Base-by-base conservation (phyloP, 768 basidiomycete genomes). In the Boletus speciosus region DNA sequence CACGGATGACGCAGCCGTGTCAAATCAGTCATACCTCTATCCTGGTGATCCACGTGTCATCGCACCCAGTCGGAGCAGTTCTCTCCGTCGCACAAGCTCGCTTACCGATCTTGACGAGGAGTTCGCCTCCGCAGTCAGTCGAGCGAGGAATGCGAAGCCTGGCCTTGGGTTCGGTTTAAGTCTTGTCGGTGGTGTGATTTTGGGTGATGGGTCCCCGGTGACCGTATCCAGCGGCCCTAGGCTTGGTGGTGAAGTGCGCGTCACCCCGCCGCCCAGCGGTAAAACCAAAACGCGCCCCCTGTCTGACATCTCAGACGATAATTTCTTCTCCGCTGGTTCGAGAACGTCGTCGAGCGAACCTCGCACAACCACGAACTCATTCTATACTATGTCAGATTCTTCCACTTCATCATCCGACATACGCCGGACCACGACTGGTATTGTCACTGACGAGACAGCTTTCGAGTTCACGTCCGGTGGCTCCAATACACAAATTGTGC, bases 11-110 rank as follows among this genome's bases (percentile, higher is more conserved):
- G 83, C 74, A 0, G 86, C 81, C 8, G 82, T 91, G 25, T 80
- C 80, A 8, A 78, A 80, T 35, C 80, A 82, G 47, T 80, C 80
- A 11, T 87, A 86, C 57, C 71, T 88, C 6, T 89, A 90, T 65
- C 84, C 81, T 7, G 85, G 86, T 3, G 90, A 89, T 61, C 78
- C 80, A 16, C 81, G 90, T 8, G 84, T 83, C 14, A 92, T 93
- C 55, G 80, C 81, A 8, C 84, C 86, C 4, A 82, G 84, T 51
- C 76, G 82, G 35, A 82, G 81, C 61, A 80, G 79, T 53, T 80
- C 78, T 1, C 58, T 83, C 25, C 73, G 82, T 36, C 74, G 86
- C 40, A 88, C 85, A n/a, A 86, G 81, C 41, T 91, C 87, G 0
- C 77, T 88, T 73, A 85, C 85, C 0, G 90, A 92, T 61, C 73